Base-by-base conservation (phyloP, 202 grass and related monocot species). In the Saccharum hybrid region DNA sequence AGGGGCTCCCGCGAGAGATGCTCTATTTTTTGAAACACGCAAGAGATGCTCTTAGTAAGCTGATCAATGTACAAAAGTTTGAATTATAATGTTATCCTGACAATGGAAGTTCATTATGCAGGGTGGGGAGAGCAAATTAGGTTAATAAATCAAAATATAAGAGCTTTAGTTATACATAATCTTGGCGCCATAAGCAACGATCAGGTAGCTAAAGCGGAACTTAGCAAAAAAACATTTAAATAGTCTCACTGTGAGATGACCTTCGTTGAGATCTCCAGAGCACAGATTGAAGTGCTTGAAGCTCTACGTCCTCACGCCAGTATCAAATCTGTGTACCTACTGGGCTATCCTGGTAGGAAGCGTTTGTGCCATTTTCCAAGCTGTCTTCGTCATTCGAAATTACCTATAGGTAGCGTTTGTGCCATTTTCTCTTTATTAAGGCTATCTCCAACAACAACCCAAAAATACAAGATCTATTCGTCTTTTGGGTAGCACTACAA, bases 261-360 rank as follows among this genome's bases (percentile, higher is more conserved):
- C 37, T 41, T 42, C 5, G 0, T 9, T 1, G 2, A 5, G 0
- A 7, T 51, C 0, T 13, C 10, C 9, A 19, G 34, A 42, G 34
- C 8, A 69, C 38, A 9, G 37, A 34, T 5, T 4, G 23, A 76
- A 81, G 76, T 89, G 28, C 23, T 80, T 88, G 12, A 88, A 59
- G 66, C 26, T 80, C 63, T 88, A 37, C 46, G 56, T 10, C 81
- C 81, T 65, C 81, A 67, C 31, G 34, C 41, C 41, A 43, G 41
- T 43, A 43, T 43, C 41, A 43, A 11, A 43, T 43, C 10, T 43
- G 41, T 43, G 41, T 10, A 43, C 10, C 41, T 43, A 10, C 3
- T 43, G 42, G 42, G 42, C 10, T 45, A 13, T 51, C 12, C 15
- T 18, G 3, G 8, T 45, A 2, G 11, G 43, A 11, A 45, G 15